Evolutionary conservation across 805 yeast genomes (phyloP), one percentile per base, ranked within the genome.

Genomic region (Yarrowia keelungensis): DNA sequence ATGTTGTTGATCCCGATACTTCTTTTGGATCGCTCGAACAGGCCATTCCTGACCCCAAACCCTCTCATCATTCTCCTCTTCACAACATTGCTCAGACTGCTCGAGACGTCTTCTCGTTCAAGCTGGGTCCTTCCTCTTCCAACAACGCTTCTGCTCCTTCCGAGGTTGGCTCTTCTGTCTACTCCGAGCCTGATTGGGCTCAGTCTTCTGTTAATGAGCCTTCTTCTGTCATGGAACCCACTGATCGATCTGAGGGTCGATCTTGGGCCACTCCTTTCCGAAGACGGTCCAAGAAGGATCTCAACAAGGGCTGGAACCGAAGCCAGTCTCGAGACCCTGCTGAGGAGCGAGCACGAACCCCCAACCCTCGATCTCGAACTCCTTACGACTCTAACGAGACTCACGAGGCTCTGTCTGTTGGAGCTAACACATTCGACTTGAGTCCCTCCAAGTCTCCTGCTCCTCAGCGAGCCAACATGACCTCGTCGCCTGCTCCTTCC

Each of bases 241-340:
- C 61, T 36, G 58, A 32, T 1, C 32, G 59, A 5, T 26, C 56
- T 36, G 49, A 43, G 7, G 67, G 46, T 26, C 47, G 67, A n/a
- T 71, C 81, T 1, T 82, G 84, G 84, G 80, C 81, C 10, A 78
- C 81, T 58, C 84, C 84, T 35, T 81, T 81, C 73, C 74, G 81
- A 69, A 75, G 81, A 41, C 74, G 78, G 67, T 75, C 78, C 69
- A 77, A 74, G 69, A 73, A 76, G 59, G 81, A 78, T 26, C 69
- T 72, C 49, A 69, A 72, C 35, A 69, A 70, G 35, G 75, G 74
- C 35, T 74, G 76, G 76, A 72, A 71, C 46, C 54, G 67, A 62
- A 49, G 56, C 54, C 54, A 62, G 56, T 62, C 67, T 26, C 54
- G 67, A n/a, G 67, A 62, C 42, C 51, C 65, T 35, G 41, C 51